Base-by-base conservation (phyloP, 768 basidiomycete genomes). In the Tylopilus intermedius region DNA sequence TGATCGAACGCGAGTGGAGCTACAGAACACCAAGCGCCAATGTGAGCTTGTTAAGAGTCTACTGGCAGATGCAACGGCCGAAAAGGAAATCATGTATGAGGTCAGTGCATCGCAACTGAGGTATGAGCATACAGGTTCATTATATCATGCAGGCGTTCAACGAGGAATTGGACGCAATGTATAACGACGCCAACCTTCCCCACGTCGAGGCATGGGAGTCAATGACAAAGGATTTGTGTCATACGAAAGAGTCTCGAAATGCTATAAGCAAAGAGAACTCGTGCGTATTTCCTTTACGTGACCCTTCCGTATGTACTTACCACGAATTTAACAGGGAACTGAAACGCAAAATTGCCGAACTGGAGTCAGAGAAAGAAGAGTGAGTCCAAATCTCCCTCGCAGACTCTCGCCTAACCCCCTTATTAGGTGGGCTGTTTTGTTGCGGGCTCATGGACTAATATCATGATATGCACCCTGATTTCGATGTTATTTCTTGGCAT, bases 51-150 rank as follows among this genome's bases (percentile, higher is more conserved):
- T 93, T 4, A 90, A 90, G 67, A 81, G 80, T 58, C 76, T 94
- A 27, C 74, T 92, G 13, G 76, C 79, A 15, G 88, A 94, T 62
- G 80, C 83, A 30, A 88, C 86, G 8, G 78, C 83, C 2, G 94
- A 96, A 73, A 89, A 94, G 69, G 90, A 94, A 62, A 88, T 92
- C 66, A 87, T 95, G 80, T 94, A 94, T 58, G 88, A 93, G 76
- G 92, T 93, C 39, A 61, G 78, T 64, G 22, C 7, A 18, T n/a
- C 24, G 30, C 32, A n/a, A 26, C 26, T 27, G 24, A 21, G 50
- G 58, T 14, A 40, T 39, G 15, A 42, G 33, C 1, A 35, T 29
- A 38, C 35, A 44, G 10, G 27, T 35, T 60, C 29, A 45, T 50
- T 50, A n/a, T 30, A 47, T 41, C 47, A 39, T 38, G 2, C 56